A percentile compares a stretch with the other conserved stretches of the same genome.
These are phyloP conservation scores for Dendrothele bispora DNA, from an alignment of 768 basidiomycete genomes.

Conservation along the genomic window DNA sequence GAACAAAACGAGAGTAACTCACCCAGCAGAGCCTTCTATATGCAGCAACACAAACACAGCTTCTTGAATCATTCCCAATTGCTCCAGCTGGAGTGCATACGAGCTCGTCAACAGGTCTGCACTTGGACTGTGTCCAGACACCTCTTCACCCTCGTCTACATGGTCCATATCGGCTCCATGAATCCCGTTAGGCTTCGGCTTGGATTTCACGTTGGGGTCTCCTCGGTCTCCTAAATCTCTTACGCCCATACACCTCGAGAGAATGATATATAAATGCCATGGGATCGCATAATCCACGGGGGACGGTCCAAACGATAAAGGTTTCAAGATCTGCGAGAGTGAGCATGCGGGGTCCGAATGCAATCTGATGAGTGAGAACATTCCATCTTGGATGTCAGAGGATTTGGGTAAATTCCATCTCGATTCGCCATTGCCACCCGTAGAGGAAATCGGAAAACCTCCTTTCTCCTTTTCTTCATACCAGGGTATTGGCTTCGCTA, in stretches of 20 bases:
- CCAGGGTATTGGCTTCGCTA: conserved; percentile 61
- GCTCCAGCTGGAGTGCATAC: conserved; percentile 88
- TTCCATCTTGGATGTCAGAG: conserved; percentile 60
- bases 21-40: conserved; percentile 81
- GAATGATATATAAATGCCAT: conserved; percentile 91
- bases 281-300: conserved; percentile 81
- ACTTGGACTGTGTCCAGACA: conserved; percentile 78
- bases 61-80: conserved; percentile 77
- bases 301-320: conserved; percentile 72
- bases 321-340: conserved; percentile 66
- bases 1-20: conserved; percentile 27
- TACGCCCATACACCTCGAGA: conserved; percentile 79
- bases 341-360: conserved; percentile 71
- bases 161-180: conserved; percentile 36
- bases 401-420: conserved; percentile 44
- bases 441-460: conserved; percentile 11
- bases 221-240: conserved; percentile 89
- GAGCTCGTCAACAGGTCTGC: conserved; percentile 82
- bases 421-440: conserved; percentile 17
- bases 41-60: conserved; percentile 89
- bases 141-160: conserved; percentile 42
- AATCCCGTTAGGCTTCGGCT: no score
- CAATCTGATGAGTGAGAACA: conserved; percentile 81
- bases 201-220: conserved; percentile 39
- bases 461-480: conserved; percentile 47